phyloP scores from a whole-genome alignment of 192 early-diverging fungal species.

The Pilobolus umbonatus region DNA sequence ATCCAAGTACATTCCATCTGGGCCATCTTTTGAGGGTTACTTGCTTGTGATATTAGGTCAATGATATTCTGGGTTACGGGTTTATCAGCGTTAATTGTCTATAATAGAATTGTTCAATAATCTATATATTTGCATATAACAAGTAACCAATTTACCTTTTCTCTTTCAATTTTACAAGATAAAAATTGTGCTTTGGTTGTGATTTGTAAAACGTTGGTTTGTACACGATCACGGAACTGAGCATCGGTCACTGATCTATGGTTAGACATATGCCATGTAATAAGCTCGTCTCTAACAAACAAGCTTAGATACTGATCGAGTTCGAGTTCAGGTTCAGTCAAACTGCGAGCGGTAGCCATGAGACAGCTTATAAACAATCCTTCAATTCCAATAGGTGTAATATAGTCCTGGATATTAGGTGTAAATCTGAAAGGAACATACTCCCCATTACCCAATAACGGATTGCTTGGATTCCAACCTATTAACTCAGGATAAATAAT shows the following conservation, averaged over 20 bases:
- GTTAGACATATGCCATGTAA: conserved; percentile 66
- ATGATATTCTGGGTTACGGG: conserved; percentile 83
- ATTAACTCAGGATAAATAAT: not conserved
- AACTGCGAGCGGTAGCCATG: conserved; percentile 76
- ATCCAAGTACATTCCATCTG: conserved; percentile 95
- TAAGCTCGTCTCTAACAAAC: conserved; percentile 92
- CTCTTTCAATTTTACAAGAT: conserved; percentile 69
- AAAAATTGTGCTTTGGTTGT: conserved; percentile 61
- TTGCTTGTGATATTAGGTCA: conserved; percentile 86
- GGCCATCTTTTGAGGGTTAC: conserved; percentile 87
- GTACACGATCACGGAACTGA: conserved; percentile 62
- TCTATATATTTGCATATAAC: not conserved
- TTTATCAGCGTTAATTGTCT: conserved; percentile 44
- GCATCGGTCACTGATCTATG: conserved; percentile 55
- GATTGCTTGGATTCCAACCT: conserved; percentile 41
- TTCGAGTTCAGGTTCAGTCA: conserved; percentile 83
- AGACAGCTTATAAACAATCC: conserved; percentile 83
- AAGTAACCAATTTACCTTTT: conserved; percentile 39
- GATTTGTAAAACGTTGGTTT: conserved; percentile 69
- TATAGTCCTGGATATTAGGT: conserved; percentile 94
- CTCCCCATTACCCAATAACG: conserved; percentile 68
- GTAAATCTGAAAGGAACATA: conserved; percentile 97
- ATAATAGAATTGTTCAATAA: conserved; percentile 11
- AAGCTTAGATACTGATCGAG: conserved; percentile 92
- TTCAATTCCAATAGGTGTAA: conserved; percentile 90